Evolutionary conservation across 495 filamentous ascomycete genomes (phyloP), one percentile per base, ranked within the genome.

Genomic region (Penicillium atrosanguineum): DNA sequence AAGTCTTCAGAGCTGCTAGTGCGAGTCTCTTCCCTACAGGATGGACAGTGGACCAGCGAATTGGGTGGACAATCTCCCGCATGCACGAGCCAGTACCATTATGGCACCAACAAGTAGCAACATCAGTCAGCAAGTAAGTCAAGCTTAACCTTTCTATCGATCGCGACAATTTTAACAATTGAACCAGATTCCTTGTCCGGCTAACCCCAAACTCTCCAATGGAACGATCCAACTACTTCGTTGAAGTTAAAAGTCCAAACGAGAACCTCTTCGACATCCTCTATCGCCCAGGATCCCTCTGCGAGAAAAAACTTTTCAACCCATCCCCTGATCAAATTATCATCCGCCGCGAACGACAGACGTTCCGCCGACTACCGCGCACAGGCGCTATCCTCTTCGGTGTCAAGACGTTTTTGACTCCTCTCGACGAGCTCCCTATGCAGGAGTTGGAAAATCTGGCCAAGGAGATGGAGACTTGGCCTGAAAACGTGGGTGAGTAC

Each of bases 21-120:
- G 80, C 80, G 21, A 84, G 76, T 40, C 65, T 82, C 6, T 83
- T 82, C 52, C 81, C 81, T 0, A 77, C 79, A 1, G 81, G 80
- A 14, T 84, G 81, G 81, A 74, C 73, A 12, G 72, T 84, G 1
- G 59, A 76, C 44, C 69, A 81, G 48, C 73, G 80, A 18, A 82
- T 84, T 46, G 80, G 79, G 20, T 79, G 71, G 62, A 76, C 75
- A 6, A 75, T 83, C 51, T 74, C 73, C n/a, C 65, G 70, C 39
- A 64, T 84, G 26, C 79, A 83, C 50, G 63, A 60, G 19, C 74
- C 78, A 2, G 79, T 83, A 0, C 80, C 80, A 8, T 53, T 72
- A 16, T 83, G 81, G 81, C 70, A 82, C 25, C 69, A 79, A 49
- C 78, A 82, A 49, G 67, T 81, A 15, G 72, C 73, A 14, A 69